Base-by-base conservation (phyloP, 176 grass and related monocot species). In the Aegilops umbellulata region DNA sequence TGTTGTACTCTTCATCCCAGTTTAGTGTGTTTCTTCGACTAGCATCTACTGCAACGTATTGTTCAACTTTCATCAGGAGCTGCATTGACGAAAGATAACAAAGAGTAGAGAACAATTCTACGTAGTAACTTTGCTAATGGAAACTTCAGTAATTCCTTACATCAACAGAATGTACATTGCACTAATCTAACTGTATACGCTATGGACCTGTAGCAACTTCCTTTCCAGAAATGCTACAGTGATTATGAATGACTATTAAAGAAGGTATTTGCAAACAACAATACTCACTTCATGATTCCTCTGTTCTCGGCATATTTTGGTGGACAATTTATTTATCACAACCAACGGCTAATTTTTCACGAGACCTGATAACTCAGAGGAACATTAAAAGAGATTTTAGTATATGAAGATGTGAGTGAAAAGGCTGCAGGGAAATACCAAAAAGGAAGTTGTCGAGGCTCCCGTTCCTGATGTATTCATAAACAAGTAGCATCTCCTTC, bases 361-460 rank as follows among this genome's bases (percentile, higher is more conserved):
- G n/a, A 46, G 63, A 53, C 11, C 16, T 30, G 15, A 74, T 31
- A 9, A 34, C 2, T 38, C 29, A 36, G 4, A 24, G 9, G 5
- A 72, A 10, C 23, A 63, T 73, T 85, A 11, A 15, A 13, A 8
- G 17, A 8, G 51, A 65, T 88, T 22, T 58, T 15, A 80, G 16
- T 20, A 69, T 0, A 29, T 46, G 20, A n/a, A 80, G 27, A 72
- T 20, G 35, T 86, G 47, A 49, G 68, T 61, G 78, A 7, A 30
- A 46, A 60, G 77, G 20, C 24, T 22, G 47, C 69, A 79, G 27
- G 44, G 39, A 67, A 53, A 12, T 91, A 88, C 86, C 89, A 34
- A 88, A 91, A 38, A 90, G 31, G 55, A 84, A 29, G 32, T 15
- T 86, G 41, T 87, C 89, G 19, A 90, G 84, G 85, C 85, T 90